Percentiles rank a stretch among this genome's conserved stretches.
Conservation (phyloP, 2,329 filamentous ascomycete species). For the Diaporthe ilicicola region DNA sequence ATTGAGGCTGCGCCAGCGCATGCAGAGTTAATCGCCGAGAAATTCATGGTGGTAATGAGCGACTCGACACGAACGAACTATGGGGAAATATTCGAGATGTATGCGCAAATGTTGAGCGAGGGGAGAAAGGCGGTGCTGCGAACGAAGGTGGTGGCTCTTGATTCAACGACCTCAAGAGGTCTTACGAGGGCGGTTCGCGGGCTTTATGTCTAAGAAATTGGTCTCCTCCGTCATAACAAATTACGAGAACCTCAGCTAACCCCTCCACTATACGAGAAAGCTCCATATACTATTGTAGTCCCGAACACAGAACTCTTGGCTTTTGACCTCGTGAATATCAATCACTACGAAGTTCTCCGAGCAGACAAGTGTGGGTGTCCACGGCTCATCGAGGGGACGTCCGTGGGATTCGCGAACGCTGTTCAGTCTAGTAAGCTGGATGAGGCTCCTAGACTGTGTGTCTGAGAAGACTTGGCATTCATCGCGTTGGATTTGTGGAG, state of each 20-base stretch:
- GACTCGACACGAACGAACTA: not conserved
- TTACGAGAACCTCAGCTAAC: not conserved
- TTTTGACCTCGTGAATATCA: not conserved
- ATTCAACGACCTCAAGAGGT: not conserved
- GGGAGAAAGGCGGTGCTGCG: not conserved
- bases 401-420: not conserved
- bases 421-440: not conserved
- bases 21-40: conserved; percentile 14
- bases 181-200: not conserved
- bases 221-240: not conserved
- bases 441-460: not conserved
- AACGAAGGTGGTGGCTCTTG: not conserved
- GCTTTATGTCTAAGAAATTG: not conserved
- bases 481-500: not conserved
- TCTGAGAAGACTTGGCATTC: conserved; percentile 4
- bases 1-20: conserved; percentile 18
- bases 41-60: not conserved
- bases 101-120: not conserved
- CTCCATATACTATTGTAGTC: not conserved
- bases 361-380: not conserved
- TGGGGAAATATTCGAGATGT: not conserved
- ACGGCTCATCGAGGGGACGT: not conserved
- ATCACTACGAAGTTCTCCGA: not conserved
- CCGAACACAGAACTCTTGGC: conserved; percentile 20
- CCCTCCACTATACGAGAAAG: not conserved